Percentiles rank a stretch among this genome's conserved stretches.
Conservation (phyloP, 83 land plant species). For the Isoetes engelmannii region DNA sequence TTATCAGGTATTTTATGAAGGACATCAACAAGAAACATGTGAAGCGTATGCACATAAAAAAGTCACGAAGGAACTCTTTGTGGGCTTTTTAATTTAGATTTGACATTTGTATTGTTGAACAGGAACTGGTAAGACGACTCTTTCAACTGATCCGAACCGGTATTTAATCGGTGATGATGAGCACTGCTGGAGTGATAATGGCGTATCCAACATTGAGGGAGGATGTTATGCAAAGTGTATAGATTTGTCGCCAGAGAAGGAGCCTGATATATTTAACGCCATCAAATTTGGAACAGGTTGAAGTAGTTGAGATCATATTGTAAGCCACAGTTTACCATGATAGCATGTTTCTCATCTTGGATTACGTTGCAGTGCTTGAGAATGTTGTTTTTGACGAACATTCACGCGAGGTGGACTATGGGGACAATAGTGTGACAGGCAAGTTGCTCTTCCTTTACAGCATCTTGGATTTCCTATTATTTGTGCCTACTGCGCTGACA, state of each 20-base stretch:
- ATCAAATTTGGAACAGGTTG: conserved; percentile 14
- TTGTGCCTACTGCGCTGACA: too few relatives aligned
- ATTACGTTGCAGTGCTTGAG: background rate
- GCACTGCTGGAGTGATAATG: conserved; percentile 17
- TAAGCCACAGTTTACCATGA: background rate
- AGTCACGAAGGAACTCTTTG: background rate
- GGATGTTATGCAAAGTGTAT: conserved; percentile 67
- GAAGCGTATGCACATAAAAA: background rate
- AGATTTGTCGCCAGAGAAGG: conserved; percentile 2
- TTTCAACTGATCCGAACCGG: conserved; percentile 10
- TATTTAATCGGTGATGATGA: conserved; percentile 9
- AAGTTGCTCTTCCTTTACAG: background rate
- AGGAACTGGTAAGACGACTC: conserved; percentile 16
- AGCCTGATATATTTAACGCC: conserved; percentile 16
- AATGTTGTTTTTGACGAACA: conserved; percentile 12
- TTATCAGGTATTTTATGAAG: conserved; percentile 3
- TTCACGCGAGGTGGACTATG: conserved; percentile 4
- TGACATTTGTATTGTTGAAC: too few relatives aligned
- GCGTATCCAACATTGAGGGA: conserved; percentile 22
- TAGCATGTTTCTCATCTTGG: background rate
- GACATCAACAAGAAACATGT: conserved; percentile 8
- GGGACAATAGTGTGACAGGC: background rate
- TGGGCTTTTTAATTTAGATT: too few relatives aligned
- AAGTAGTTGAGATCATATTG: background rate
- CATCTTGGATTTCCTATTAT: too few relatives aligned